A percentile compares a stretch with the other conserved stretches of the same genome.
Conservation (phyloP, 2,329 filamentous ascomycete species). For the Cytospora mali region DNA sequence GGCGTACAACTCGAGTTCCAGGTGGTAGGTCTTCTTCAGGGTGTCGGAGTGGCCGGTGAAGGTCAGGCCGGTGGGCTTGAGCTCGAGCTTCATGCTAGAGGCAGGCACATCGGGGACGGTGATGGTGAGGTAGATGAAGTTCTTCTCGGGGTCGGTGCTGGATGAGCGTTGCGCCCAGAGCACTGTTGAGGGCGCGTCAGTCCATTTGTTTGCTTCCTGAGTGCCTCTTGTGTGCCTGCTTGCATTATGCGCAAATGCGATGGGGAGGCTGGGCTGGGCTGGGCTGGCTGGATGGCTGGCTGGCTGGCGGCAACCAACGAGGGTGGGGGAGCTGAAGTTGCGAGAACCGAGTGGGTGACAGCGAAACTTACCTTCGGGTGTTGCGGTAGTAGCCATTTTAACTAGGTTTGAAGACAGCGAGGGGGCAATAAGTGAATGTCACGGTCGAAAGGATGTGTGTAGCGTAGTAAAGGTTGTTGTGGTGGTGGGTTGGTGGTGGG, state of each 20-base stretch:
- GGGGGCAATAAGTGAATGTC: slow-evolving; percentile 5
- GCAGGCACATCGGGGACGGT: slow-evolving; percentile 81
- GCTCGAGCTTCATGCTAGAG: slow-evolving; percentile 76
- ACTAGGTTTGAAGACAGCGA: slow-evolving; percentile 17
- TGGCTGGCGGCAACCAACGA: neutral
- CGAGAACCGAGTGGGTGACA: neutral
- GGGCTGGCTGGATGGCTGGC: no score
- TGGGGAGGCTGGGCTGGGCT: neutral
- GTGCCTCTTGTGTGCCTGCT: neutral
- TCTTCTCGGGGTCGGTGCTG: slow-evolving; percentile 76
- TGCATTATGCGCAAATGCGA: neutral
- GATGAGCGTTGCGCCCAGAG: slow-evolving; percentile 98
- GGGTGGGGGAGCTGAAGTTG: neutral
- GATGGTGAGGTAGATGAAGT: slow-evolving; percentile 94
- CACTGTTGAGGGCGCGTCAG: slow-evolving; percentile 57
- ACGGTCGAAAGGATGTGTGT: slow-evolving; percentile 5
- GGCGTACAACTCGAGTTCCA: slow-evolving; percentile 84
- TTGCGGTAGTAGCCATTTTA: slow-evolving; percentile 37
- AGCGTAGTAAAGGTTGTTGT: slow-evolving; percentile 1
- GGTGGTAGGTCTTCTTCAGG: slow-evolving; percentile 83
- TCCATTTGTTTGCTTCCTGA: neutral
- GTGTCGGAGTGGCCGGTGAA: slow-evolving; percentile 83
- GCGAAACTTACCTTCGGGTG: slow-evolving; percentile 44
- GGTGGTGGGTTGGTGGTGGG: no score
- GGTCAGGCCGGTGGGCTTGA: slow-evolving; percentile 74